phyloP scores from a whole-genome alignment of 1,284 basidiomycete species.

The Kwoniella shivajii region DNA sequence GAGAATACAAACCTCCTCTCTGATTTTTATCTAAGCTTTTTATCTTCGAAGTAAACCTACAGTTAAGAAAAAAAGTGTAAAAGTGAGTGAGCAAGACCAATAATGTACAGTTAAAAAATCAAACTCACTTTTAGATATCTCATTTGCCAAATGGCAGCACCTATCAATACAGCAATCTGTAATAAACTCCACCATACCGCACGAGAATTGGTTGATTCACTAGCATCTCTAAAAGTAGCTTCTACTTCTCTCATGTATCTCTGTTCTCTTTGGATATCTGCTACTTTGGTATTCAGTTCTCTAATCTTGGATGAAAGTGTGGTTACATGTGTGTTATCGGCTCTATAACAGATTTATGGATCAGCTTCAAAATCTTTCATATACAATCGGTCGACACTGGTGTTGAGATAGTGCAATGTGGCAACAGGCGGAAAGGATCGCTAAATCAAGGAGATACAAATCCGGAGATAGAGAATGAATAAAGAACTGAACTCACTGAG shows the following conservation, averaged over 20 bases:
- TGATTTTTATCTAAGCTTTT: slow-evolving; percentile 65
- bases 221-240: slow-evolving; percentile 83
- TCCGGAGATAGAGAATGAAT: no score
- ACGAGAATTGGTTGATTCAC: slow-evolving; percentile 81
- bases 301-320: slow-evolving; percentile 83
- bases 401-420: neutral
- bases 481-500: slow-evolving; percentile 67
- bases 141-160: slow-evolving; percentile 89
- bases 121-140: slow-evolving; percentile 78
- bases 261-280: slow-evolving; percentile 92
- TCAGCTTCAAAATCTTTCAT: neutral
- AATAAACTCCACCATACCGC: slow-evolving; percentile 91
- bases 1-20: no score
- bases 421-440: neutral
- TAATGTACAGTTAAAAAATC: slow-evolving; percentile 2
- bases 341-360: slow-evolving; percentile 24
- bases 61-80: neutral
- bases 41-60: slow-evolving; percentile 84
- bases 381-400: neutral
- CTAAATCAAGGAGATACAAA: neutral
- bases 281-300: slow-evolving; percentile 88
- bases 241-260: slow-evolving; percentile 97
- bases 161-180: slow-evolving; percentile 82
- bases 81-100: neutral
- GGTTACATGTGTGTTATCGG: slow-evolving; percentile 79